These are phyloP conservation scores for Coemansia sp. DNA, from an alignment of 192 early-diverging fungal species.

Conservation along the genomic window DNA sequence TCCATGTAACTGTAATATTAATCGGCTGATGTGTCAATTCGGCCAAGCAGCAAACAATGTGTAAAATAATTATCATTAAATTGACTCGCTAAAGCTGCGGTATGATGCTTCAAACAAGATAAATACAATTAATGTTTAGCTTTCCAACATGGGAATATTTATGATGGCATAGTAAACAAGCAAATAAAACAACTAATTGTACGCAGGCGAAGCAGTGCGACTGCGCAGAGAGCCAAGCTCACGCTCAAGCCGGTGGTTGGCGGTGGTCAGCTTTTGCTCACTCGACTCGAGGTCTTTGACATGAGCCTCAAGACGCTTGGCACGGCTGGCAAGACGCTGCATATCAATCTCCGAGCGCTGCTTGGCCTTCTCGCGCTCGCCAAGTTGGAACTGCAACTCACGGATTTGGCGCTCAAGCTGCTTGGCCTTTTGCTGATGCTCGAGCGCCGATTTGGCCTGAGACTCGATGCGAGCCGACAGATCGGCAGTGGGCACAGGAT, in stretches of 20 bases:
- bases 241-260: conserved; percentile 52
- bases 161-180: neutral
- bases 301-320: conserved; percentile 50
- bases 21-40: too few species aligned
- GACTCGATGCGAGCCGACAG: conserved; percentile 36
- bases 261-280: conserved; percentile 37
- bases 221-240: conserved; percentile 47
- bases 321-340: conserved; percentile 58
- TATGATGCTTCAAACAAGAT: too few species aligned
- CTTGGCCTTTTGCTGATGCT: conserved; percentile 47
- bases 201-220: conserved; percentile 46
- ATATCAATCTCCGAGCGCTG: conserved; percentile 70
- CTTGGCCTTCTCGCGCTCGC: conserved; percentile 80
- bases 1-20: too few species aligned
- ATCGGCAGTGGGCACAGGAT: conserved; percentile 41
- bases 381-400: conserved; percentile 83
- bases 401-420: conserved; percentile 73
- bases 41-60: too few species aligned
- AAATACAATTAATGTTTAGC: too few species aligned
- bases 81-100: too few species aligned
- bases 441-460: conserved; percentile 46
- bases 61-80: too few species aligned
- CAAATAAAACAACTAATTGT: conserved; percentile 2
- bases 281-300: conserved; percentile 45
- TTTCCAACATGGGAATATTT: too few species aligned